Base-by-base conservation (phyloP, 2,329 filamentous ascomycete species). In the Coniochaeta sp. region DNA sequence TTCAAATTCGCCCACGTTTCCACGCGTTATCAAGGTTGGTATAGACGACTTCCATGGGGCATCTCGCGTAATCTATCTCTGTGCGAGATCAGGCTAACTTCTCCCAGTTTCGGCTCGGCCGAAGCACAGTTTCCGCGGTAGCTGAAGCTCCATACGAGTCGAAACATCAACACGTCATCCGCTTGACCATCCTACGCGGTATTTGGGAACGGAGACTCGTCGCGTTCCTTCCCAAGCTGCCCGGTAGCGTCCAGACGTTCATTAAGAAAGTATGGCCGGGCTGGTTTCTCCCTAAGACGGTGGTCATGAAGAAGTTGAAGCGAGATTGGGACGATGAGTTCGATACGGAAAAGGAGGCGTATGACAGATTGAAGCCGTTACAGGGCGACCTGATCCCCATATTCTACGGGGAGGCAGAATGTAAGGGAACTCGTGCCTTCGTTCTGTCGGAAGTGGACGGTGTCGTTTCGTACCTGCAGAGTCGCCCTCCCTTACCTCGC, bases 281-380 rank as follows among this genome's bases (percentile, higher is more conserved):
- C 47, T 54, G 47, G 47, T 54, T 33, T 31, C 47, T 54, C 47
- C 47, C 47, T 6, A 31, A 54, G 22, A 28, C 47, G 22, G 47
- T 54, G 6, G 64, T 67, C 38, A 28, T 67, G 12, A 68, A 66
- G 59, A 62, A 58, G 52, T 55, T 65, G 55, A 68, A 67, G 56
- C 36, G 60, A 34, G 63, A 62, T 34, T 70, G 66, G 68, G 67
- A 69, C 19, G 28, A 31, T 31, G 68, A 69, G 43, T 70, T 69
- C 43, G 62, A 66, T 26, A 61, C 60, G n/a, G 66, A 70, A 61
- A 56, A 62, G 31, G 61, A 64, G 17, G 59, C 62, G 8, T 70
- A 70, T 55, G 47, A 64, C 8, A 64, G 59, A 28, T 59, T 68
- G 7, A 54, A 62, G n/a, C 60, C 58, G 17, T 34, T 70, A 7